Evolutionary conservation across 495 filamentous ascomycete genomes (phyloP), one percentile per base, ranked within the genome.

Genomic region (Achaetomiella virescens): DNA sequence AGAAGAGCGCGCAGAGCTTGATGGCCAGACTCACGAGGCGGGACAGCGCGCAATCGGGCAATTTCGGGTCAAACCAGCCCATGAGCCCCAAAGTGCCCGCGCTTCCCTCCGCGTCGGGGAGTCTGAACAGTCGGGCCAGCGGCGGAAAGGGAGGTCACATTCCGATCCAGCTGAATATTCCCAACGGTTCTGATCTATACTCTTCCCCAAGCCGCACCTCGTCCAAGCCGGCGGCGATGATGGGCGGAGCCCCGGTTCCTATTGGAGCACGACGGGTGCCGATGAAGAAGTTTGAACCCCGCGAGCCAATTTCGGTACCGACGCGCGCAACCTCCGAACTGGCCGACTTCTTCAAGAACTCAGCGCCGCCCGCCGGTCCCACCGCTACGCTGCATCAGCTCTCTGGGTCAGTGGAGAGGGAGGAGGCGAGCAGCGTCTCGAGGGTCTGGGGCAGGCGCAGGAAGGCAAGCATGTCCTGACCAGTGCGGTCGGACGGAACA

Each of bases 261-360:
- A 35, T 63, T 6, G 41, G 49, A 6, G 44, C 46, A 50, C 64
- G 62, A 41, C 64, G 75, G 42, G 75, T 72, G 41, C 68, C 71
- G 35, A 78, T 78, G 72, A 82, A 76, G 67, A 78, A 63, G 50
- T 80, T 76, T 51, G 74, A 80, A 61, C 72, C 79, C 5, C 70
- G 79, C 27, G 79, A 82, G 15, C 71, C 79, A 9, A 64, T 70
- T 8, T 71, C 70, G 38, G 49, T 65, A 21, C 48, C 71, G 38
- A 55, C 56, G 56, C 58, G 61, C 58, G 75, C 76, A 25, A 90
- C 87, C 3, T 81, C 81, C 38, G 89, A 91, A 29, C 70, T 95
- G 51, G 89, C 90, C 2, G 86, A 88, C 59, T 95, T 95, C 68
- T 71, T 96, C 14, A 82, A 79, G 38, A 86, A 84, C 56, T 87